Evolutionary conservation across 2,329 filamentous ascomycete genomes (phyloP).

Genomic region (Curvularia sp.): DNA sequence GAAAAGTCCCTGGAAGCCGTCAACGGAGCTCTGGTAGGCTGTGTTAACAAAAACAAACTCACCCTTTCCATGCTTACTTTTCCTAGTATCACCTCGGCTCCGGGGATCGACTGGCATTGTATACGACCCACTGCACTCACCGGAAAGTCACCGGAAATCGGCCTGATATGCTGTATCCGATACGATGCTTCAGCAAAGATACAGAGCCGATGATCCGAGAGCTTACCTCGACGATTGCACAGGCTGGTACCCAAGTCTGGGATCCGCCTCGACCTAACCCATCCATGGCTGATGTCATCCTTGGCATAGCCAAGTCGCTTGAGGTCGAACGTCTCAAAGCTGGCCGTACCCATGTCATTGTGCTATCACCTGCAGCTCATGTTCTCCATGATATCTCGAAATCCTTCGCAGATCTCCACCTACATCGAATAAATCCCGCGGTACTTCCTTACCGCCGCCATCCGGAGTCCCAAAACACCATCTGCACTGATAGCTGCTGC

Average conservation of each 20-base stretch:
- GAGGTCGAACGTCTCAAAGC: conserved; percentile 20
- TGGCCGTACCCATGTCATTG: conserved; percentile 36
- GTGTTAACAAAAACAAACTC: not conserved
- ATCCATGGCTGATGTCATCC: conserved; percentile 37
- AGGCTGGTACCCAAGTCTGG: conserved; percentile 35
- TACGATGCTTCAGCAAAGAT: conserved; percentile 24
- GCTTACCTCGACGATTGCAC: conserved; percentile 28
- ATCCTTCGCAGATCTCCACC: conserved; percentile 27
- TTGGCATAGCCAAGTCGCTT: conserved; percentile 35
- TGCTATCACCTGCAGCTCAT: conserved; percentile 37
- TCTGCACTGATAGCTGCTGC: conserved; percentile 35
- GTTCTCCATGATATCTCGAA: conserved; percentile 35
- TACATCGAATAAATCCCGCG: conserved; percentile 42
- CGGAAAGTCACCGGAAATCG: conserved; percentile 34
- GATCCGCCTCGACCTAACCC: conserved; percentile 41
- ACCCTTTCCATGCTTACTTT: conserved; percentile 5
- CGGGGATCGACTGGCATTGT: conserved; percentile 40
- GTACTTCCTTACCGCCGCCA: conserved; percentile 30
- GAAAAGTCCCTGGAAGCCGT: conserved; percentile 28
- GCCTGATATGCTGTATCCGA: conserved; percentile 36
- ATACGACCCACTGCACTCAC: conserved; percentile 44
- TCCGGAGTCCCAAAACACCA: conserved; percentile 17
- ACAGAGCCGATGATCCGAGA: conserved; percentile 28
- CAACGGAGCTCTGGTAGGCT: conserved; percentile 22
- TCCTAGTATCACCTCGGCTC: conserved; percentile 24